phyloP scores from a whole-genome alignment of 208 protist genomes.

The Trypanosoma mega region DNA sequence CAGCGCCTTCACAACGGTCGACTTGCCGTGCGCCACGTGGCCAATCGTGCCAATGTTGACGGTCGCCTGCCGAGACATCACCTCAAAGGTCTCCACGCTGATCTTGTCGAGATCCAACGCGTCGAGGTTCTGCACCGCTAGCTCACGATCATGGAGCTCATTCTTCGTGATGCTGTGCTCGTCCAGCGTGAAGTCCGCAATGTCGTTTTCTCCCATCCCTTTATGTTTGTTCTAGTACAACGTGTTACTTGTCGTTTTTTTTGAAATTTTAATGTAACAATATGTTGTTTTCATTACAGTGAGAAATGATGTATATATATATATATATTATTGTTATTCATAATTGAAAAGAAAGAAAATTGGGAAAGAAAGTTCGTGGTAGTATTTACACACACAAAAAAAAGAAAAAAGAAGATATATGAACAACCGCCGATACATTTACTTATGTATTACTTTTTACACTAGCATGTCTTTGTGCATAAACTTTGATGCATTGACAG shows the following conservation, averaged over 20 bases:
- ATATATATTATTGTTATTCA: no score
- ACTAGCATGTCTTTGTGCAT: no score
- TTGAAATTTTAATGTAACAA: no score
- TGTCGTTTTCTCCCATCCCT: constrained; percentile 63
- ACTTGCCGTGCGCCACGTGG: constrained; percentile 99
- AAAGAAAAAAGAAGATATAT: no score
- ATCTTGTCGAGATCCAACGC: constrained; percentile 82
- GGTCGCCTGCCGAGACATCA: constrained; percentile 99
- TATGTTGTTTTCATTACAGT: no score
- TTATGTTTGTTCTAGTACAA: not conserved
- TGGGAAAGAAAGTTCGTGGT: no score
- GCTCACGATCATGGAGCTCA: constrained; percentile 35
- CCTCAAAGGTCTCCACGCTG: constrained; percentile 94
- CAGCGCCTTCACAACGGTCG: constrained; percentile 99
- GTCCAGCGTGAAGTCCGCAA: constrained; percentile 65
- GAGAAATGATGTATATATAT: no score
- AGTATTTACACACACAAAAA: no score
- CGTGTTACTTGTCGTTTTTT: not conserved
- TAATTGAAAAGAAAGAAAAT: no score
- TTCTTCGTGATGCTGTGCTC: constrained; percentile 47
- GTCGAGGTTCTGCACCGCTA: constrained; percentile 76
- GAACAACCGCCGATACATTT: no score
- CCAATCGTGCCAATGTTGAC: constrained; percentile 99
- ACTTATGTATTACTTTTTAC: no score
- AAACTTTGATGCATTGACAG: no score